Evolutionary conservation across 116 monocot species (phyloP), one percentile per base, ranked within the genome.

Genomic region (Zostera marina): DNA sequence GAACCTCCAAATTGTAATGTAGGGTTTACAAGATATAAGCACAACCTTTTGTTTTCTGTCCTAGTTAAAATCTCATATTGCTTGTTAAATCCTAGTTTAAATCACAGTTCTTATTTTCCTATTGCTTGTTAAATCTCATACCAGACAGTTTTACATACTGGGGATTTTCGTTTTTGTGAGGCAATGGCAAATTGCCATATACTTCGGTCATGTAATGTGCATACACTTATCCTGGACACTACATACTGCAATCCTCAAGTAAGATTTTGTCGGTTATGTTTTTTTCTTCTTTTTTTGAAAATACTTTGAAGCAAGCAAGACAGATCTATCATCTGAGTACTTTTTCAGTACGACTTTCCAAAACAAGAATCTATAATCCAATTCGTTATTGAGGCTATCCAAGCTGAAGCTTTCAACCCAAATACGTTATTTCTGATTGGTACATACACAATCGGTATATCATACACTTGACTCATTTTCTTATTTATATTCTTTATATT

Each of bases 371-470:
- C 78, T 23, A 83, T 87, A 13, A 81, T 81, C 57, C 87, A 99
- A 58, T 99, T 99, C 68, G 87, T 99, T 17, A 87, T 91, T 67
- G 99, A 99, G 67, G 91, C 87, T 59, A 91, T 99, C 68, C 91
- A 87, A 81, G 98, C 98, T 52, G 91, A 99, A 71, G 70, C 98
- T 42, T 99, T 99, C 71, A 99, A 99, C 49, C 86, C 91, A 21
- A 86, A 77, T 68, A 83, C 98, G 63, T 83, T 98, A 22, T 87
- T 99, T 64, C 62, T 99, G 32, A 91, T 99, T 67, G 98, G 98
- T 26, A 87, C 78, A 71, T 99, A 99, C 52, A 99, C 90, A 53
- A 77, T 99, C 64, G 98, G 98, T 99, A 84, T 22, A 5, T 2
- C 32, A 22, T 44, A 39, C 59, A 6, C 48, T 25, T 47, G 13